A percentile compares a stretch with the other conserved stretches of the same genome.
These are phyloP conservation scores for Plenodomus lindquistii DNA, from an alignment of 2,329 filamentous ascomycete genomes.

Conservation along the genomic window DNA sequence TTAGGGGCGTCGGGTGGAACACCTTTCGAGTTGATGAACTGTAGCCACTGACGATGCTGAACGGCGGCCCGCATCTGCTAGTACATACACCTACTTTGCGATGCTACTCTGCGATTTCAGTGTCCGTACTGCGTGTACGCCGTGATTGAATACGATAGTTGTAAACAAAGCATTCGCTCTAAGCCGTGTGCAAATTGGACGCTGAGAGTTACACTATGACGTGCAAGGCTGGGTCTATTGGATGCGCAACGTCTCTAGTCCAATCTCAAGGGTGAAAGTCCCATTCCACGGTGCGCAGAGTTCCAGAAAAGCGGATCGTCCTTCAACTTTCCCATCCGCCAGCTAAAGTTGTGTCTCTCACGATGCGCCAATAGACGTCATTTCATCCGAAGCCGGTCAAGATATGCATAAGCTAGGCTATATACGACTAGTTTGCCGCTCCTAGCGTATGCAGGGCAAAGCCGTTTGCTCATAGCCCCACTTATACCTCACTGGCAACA, in stretches of 20 bases:
- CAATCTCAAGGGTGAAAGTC: not conserved
- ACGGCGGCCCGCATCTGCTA: not conserved
- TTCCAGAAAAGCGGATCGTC: not conserved
- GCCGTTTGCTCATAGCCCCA: not conserved
- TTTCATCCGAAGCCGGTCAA: not conserved
- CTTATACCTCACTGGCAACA: not conserved
- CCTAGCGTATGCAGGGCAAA: not conserved
- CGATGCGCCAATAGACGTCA: not conserved
- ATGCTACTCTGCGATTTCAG: too few species aligned
- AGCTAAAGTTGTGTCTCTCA: not conserved
- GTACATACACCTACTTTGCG: too few species aligned
- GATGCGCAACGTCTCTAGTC: not conserved
- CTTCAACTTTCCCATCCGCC: not conserved
- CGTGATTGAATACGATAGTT: too few species aligned
- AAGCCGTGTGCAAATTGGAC: too few species aligned
- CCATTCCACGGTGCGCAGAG: not conserved
- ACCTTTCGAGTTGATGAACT: slow-evolving; percentile 5
- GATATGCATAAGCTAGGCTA: not conserved
- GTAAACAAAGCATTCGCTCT: not conserved
- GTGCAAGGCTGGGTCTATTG: not conserved
- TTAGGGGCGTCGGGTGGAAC: slow-evolving; percentile 19
- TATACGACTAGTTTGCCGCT: not conserved
- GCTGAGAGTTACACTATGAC: not conserved
- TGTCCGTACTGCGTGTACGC: too few species aligned
- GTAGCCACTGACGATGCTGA: not conserved